Evolutionary conservation across 73 alveolate genomes (phyloP).

Genomic region (Blepharisma stoltei): DNA sequence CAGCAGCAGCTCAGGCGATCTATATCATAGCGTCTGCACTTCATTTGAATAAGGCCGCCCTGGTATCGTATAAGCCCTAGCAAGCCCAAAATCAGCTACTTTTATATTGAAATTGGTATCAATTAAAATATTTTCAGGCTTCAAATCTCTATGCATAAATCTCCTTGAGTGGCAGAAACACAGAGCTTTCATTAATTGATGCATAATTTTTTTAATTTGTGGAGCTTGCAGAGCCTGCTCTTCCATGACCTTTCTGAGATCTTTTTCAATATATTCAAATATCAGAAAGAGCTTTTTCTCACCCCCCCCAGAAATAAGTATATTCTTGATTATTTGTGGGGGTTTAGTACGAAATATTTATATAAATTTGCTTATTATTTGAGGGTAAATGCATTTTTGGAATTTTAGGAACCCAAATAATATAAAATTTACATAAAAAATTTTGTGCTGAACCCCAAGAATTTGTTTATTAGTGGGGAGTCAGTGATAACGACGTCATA

Average conservation of each 20-base stretch:
- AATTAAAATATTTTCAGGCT: slow-evolving; percentile 72
- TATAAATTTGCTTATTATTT: too few species aligned
- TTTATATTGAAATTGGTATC: slow-evolving; percentile 54
- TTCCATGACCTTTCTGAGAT: slow-evolving; percentile 64
- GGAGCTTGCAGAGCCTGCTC: slow-evolving; percentile 30
- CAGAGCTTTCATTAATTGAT: slow-evolving; percentile 59
- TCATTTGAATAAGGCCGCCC: slow-evolving; percentile 66
- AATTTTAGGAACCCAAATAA: too few species aligned
- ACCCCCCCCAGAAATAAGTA: too few species aligned
- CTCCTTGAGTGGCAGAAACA: slow-evolving; percentile 61
- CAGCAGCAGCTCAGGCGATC: slow-evolving; percentile 81
- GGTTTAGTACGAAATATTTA: too few species aligned
- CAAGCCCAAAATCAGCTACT: slow-evolving; percentile 79
- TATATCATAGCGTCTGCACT: slow-evolving; percentile 80
- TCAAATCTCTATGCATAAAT: slow-evolving; percentile 73
- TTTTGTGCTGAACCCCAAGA: too few species aligned
- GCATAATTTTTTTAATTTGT: slow-evolving; percentile 36
- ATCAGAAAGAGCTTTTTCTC: slow-evolving; percentile 50
- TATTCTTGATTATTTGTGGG: too few species aligned
- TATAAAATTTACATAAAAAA: too few species aligned
- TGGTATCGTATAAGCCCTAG: slow-evolving; percentile 80
- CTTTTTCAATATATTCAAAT: slow-evolving; percentile 68
- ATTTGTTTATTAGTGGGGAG: too few species aligned
- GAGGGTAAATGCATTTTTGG: too few species aligned
- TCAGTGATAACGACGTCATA: slow-evolving; percentile 42